Base-by-base conservation (phyloP, 495 filamentous ascomycete genomes). In the Melanomma pulvis-pyrius region DNA sequence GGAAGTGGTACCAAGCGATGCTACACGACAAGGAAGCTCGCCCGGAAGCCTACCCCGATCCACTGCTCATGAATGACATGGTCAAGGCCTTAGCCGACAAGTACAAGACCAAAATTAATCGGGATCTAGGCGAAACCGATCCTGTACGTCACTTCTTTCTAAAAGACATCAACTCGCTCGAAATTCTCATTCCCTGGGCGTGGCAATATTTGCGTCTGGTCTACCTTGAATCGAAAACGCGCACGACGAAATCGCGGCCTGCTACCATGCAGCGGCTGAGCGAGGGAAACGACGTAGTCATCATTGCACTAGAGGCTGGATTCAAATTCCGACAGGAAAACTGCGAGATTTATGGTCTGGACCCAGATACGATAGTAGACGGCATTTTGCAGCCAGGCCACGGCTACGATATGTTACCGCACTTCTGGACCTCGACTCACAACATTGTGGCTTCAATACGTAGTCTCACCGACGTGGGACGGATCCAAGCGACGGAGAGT, bases 111-210 rank as follows among this genome's bases (percentile, higher is more conserved):
- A 81, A 85, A 30, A 80, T 83, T 1, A 79, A 82, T 52, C 71
- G 75, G 0, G 83, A 82, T n/a, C 74, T 79, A 12, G 84, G 83
- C 5, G 87, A 92, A 71, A 82, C 83, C 17, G 92, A 96, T 69
- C 79, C 80, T 7, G 84, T 96, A 11, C 84, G 92, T 2, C 88
- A 90, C 57, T 97, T 88, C 88, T 93, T 97, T 69, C 79, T 92
- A 59, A 84, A 86, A 66, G 91, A 93, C 71, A 83, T 92, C 26
- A 84, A 83, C 75, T 83, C 82, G 29, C 81, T 96, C 68, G 88
- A 93, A 55, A 82, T 88, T 65, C 83, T 93, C 49, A 79, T 96
- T 28, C 86, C 89, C 9, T 92, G 87, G 86, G 87, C 87, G 7
- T 89, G 86, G 59, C 82, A 90, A 65, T 82, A 87, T 19, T 84